These are phyloP conservation scores for Fusarium caatingaense DNA, from an alignment of 2,329 filamentous ascomycete species.

Conservation along the genomic window DNA sequence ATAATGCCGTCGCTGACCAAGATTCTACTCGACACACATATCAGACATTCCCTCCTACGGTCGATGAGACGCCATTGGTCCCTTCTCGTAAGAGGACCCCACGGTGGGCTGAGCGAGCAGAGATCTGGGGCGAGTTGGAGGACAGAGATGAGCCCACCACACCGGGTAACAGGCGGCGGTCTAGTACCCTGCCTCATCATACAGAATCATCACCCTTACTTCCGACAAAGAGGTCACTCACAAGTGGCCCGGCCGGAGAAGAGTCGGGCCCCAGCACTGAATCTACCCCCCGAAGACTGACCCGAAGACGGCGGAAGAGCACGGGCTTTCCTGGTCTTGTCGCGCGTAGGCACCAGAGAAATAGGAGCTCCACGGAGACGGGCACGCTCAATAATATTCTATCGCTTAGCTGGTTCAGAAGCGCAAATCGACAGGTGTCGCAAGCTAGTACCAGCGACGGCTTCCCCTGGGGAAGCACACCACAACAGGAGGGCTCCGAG, in stretches of 20 bases:
- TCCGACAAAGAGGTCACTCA: slow-evolving; percentile 48
- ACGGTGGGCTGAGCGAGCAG: slow-evolving; percentile 74
- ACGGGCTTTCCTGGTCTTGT: slow-evolving; percentile 72
- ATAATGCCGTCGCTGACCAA: slow-evolving; percentile 57
- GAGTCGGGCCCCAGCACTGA: slow-evolving; percentile 49
- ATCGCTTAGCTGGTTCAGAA: slow-evolving; percentile 66
- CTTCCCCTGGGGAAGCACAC: slow-evolving; percentile 19
- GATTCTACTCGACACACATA: slow-evolving; percentile 53
- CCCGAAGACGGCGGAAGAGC: slow-evolving; percentile 64
- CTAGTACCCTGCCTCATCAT: slow-evolving; percentile 60
- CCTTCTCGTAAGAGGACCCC: slow-evolving; percentile 61
- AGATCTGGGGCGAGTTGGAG: slow-evolving; percentile 90
- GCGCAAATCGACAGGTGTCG: slow-evolving; percentile 38
- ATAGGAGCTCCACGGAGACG: slow-evolving; percentile 57
- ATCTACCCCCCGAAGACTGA: slow-evolving; percentile 48
- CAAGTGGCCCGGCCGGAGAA: slow-evolving; percentile 43
- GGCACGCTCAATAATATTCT: slow-evolving; percentile 64
- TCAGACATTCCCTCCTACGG: slow-evolving; percentile 61
- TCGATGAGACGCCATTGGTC: slow-evolving; percentile 54
- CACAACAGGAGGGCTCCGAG: slow-evolving; percentile 38
- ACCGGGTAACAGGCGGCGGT: slow-evolving; percentile 56
- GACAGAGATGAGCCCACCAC: slow-evolving; percentile 69
- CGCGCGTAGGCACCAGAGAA: slow-evolving; percentile 59
- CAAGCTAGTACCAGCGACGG: slow-evolving; percentile 40
- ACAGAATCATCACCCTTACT: slow-evolving; percentile 57